Evolutionary conservation across 352 stramenopile genomes (phyloP), one percentile per base, ranked within the genome.

Genomic region (Phytophthora kernoviae): DNA sequence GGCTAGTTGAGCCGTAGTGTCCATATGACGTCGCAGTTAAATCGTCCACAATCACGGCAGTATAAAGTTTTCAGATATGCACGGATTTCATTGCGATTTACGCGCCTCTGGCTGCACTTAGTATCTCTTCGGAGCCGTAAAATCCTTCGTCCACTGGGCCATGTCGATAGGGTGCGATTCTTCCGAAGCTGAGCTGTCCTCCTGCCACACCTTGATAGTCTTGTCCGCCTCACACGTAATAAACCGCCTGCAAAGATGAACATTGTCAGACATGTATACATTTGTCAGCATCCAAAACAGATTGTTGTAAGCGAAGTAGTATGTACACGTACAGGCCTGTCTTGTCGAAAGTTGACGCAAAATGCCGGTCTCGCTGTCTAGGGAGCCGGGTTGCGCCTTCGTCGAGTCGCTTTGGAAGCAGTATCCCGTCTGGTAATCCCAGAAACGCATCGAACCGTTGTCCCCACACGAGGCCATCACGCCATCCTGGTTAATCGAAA

Each of bases 171-270:
- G 97, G 69, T 99, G 87, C 34, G 84, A 96, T 56, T 99, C 86
- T 49, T 98, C 90, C n/a, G 90, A 98, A 0, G 97, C 96, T 6
- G 93, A 79, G 18, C 88, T 74, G 65, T 99, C 96, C 63, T 98
- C 93, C 56, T 98, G 96, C 96, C 97, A 99, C 59, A 99, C 97
- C 64, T 99, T 99, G 70, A 99, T 98, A 2, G 95, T 99, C 79
- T 99, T 99, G 79, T 99, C 98, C 0, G 97, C 97, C 73, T 99
- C 98, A 55, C 96, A 98, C 15, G 97, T 99, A 65, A 99, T 98
- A 21, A 99, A 87, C 20, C 98, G 90, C 44, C 94, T 99, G 42
- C 37, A 39, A 22, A 54, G 24, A 64, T 18, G 18, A 33, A 55
- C 45, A 54, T 36, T 4, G 18, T 59, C 21, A 68, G 11, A 17